These are phyloP conservation scores for Aspergillus nidulans DNA, from an alignment of 495 filamentous ascomycete genomes.

Conservation along the genomic window DNA sequence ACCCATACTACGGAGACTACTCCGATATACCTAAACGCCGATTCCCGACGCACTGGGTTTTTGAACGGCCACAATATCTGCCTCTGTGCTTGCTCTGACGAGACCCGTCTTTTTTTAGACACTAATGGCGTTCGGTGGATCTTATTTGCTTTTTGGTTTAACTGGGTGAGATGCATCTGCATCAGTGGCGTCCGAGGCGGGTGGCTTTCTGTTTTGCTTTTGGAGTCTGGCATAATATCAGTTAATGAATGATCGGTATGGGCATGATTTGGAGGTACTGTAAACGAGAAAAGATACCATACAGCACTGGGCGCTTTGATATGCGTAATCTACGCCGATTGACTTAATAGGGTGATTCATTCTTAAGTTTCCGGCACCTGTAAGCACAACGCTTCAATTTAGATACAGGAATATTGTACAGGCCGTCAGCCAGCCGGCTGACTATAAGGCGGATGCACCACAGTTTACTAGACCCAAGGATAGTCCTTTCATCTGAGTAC, in stretches of 20 bases:
- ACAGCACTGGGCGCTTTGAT: too few species aligned
- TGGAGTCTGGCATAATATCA: background rate
- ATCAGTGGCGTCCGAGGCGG: slow-evolving; percentile 3
- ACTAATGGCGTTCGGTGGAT: slow-evolving; percentile 8
- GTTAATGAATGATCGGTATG: background rate
- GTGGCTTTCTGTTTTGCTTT: slow-evolving; percentile 2
- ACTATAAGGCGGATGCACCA: background rate
- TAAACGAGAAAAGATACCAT: background rate
- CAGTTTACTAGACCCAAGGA: background rate
- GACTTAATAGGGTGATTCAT: background rate
- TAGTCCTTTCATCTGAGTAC: background rate
- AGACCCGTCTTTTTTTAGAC: background rate
- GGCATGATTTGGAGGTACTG: background rate
- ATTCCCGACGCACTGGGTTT: background rate
- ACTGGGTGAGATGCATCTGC: background rate
- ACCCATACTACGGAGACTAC: background rate
- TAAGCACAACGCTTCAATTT: background rate
- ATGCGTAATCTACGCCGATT: background rate
- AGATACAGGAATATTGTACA: slow-evolving; percentile 9
- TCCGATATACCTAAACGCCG: background rate
- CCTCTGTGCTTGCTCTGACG: background rate
- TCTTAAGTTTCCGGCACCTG: background rate
- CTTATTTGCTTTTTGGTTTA: background rate
- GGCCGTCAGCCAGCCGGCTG: background rate
- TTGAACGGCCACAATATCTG: slow-evolving; percentile 3